These are phyloP conservation scores for Pulveroboletus sp. DNA, from an alignment of 768 basidiomycete genomes.

Conservation along the genomic window DNA sequence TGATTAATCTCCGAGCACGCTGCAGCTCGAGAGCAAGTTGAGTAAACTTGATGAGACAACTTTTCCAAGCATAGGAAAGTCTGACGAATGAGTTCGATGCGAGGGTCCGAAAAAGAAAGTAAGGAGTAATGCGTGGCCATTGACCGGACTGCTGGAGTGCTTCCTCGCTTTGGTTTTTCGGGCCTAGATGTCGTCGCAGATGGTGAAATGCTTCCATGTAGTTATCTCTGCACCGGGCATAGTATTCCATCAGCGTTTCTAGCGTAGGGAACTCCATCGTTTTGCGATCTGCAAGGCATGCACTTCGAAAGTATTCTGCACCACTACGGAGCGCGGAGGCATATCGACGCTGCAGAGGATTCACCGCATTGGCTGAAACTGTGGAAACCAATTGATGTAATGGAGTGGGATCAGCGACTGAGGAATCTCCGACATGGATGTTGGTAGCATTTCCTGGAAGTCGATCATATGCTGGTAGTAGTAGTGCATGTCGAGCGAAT, in stretches of 20 bases:
- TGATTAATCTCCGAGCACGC: conserved; percentile 1
- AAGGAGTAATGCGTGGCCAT: conserved; percentile 35
- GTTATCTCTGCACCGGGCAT: background rate
- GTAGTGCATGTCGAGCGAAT: background rate
- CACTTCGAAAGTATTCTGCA: background rate
- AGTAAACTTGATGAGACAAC: conserved; percentile 26
- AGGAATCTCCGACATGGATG: too few species aligned
- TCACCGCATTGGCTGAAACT: background rate
- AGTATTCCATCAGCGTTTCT: background rate
- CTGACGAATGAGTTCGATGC: conserved; percentile 15
- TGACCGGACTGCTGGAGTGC: conserved; percentile 18
- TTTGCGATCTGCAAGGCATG: background rate
- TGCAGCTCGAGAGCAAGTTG: conserved; percentile 30
- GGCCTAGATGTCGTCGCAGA: conserved; percentile 7
- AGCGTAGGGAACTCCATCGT: background rate
- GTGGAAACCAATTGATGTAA: background rate
- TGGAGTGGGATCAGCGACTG: background rate
- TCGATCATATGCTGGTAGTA: background rate
- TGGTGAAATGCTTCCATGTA: background rate
- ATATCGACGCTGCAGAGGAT: background rate
- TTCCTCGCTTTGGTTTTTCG: conserved; percentile 10
- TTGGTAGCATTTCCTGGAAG: background rate
- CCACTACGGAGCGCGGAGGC: background rate
- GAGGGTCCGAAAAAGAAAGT: conserved; percentile 28
- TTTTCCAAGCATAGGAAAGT: conserved; percentile 26